Conservation (phyloP, 192 early-diverging fungal species). For the Coemansia sp. region DNA sequence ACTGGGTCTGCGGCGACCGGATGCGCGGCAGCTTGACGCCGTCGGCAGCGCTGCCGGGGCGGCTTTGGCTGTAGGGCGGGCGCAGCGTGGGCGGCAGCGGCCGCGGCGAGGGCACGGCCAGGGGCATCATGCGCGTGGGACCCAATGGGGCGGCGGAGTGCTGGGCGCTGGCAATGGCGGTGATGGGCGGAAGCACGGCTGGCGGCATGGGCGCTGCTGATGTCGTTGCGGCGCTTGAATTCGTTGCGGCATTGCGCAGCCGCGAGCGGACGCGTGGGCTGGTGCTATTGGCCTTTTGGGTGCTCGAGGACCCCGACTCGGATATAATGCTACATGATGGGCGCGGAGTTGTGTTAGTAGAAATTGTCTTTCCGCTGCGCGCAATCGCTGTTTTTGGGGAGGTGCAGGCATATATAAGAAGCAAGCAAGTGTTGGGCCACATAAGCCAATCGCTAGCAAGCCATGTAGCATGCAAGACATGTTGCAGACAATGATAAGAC, state of each 20-base stretch:
- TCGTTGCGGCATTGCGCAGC: slow-evolving; percentile 3
- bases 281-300: slow-evolving; percentile 7
- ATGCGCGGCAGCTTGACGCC: slow-evolving; percentile 35
- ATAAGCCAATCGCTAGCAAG: too few species aligned
- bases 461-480: too few species aligned
- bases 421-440: too few species aligned
- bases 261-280: slow-evolving; percentile 11
- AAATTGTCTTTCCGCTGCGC: slow-evolving; percentile 6
- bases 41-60: slow-evolving; percentile 15
- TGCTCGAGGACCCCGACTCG: slow-evolving; percentile 19
- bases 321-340: slow-evolving; percentile 35
- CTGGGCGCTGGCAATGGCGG: slow-evolving; percentile 9
- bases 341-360: slow-evolving; percentile 7
- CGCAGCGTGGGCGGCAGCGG: slow-evolving; percentile 13
- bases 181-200: slow-evolving; percentile 32
- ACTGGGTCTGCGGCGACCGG: slow-evolving; percentile 30
- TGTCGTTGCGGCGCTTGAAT: not conserved
- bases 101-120: slow-evolving; percentile 7
- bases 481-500: too few species aligned
- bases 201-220: not conserved
- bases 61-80: slow-evolving; percentile 31
- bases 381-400: slow-evolving; percentile 9
- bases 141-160: not conserved
- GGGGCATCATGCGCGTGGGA: slow-evolving; percentile 9
- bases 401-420: not conserved